A percentile compares a stretch with the other conserved stretches of the same genome.
phyloP scores from a whole-genome alignment of 1,139 yeast genomes.

The Protomyces lactucae-debilis region DNA sequence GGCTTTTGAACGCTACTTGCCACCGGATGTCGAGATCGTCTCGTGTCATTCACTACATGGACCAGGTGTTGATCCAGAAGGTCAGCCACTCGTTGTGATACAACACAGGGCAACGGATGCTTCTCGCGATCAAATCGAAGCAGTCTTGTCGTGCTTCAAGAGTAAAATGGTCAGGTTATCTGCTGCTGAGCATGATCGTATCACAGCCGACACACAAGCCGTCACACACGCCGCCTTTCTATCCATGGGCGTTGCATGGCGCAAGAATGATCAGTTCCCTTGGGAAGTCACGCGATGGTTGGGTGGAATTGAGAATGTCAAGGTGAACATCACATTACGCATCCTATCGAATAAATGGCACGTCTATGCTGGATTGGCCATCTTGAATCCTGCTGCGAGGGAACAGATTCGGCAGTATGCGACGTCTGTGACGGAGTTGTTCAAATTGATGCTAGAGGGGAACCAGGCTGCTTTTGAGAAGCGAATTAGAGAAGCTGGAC shows the following conservation, averaged over 20 bases:
- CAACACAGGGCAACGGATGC: constrained; percentile 62
- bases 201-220: constrained; percentile 97
- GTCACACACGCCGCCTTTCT: constrained; percentile 97
- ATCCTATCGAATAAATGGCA: constrained; percentile 95
- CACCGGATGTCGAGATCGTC: constrained; percentile 73
- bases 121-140: constrained; percentile 56
- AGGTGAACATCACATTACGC: constrained; percentile 83
- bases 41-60: constrained; percentile 93
- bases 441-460: constrained; percentile 74
- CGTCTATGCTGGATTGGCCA: constrained; percentile 95
- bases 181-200: constrained; percentile 82
- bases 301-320: constrained; percentile 94
- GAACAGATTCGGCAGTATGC: constrained; percentile 87
- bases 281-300: constrained; percentile 86
- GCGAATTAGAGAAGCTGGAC: constrained; percentile 62
- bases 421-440: constrained; percentile 72
- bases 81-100: constrained; percentile 87
- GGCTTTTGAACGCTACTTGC: constrained; percentile 74
- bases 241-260: constrained; percentile 96
- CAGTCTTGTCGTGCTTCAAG: constrained; percentile 63
- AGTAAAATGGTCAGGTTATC: constrained; percentile 74
- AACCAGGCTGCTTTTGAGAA: constrained; percentile 53
- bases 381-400: constrained; percentile 92
- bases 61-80: constrained; percentile 79
- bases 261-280: constrained; percentile 72